Percentiles rank a stretch among this genome's conserved stretches.
Evolutionary conservation across 495 filamentous ascomycete genomes (phyloP).

Genomic region (Staphylotrichum tortipilum): DNA sequence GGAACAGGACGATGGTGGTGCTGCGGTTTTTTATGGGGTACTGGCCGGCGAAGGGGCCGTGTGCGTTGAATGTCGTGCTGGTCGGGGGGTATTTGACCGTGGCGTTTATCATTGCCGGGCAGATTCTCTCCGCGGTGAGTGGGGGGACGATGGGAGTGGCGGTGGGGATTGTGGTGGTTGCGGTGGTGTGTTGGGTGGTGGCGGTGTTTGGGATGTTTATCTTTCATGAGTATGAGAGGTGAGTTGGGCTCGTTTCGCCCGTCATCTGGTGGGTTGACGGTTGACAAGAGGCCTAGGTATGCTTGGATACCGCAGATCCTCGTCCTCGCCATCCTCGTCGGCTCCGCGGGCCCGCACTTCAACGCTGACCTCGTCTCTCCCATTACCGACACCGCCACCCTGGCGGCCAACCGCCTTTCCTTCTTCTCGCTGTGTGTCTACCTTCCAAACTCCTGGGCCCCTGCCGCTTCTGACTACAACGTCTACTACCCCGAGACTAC

Average conservation of each 20-base stretch:
- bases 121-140: slow-evolving; percentile 66
- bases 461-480: slow-evolving; percentile 51
- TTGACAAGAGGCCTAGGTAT: slow-evolving; percentile 45
- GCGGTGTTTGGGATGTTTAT: slow-evolving; percentile 65
- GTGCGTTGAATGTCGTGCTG: slow-evolving; percentile 61
- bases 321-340: slow-evolving; percentile 57
- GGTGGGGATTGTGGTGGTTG: slow-evolving; percentile 64
- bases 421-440: slow-evolving; percentile 23
- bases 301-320: slow-evolving; percentile 62
- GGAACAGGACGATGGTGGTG: slow-evolving; percentile 48
- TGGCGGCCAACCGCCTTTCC: slow-evolving; percentile 20
- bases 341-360: slow-evolving; percentile 56
- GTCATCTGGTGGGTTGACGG: slow-evolving; percentile 4
- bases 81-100: slow-evolving; percentile 66
- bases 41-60: slow-evolving; percentile 69
- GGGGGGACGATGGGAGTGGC: slow-evolving; percentile 54
- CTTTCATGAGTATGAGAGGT: slow-evolving; percentile 66
- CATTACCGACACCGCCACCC: slow-evolving; percentile 8
- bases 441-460: slow-evolving; percentile 37
- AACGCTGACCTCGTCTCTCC: slow-evolving; percentile 39
- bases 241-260: slow-evolving; percentile 5
- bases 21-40: slow-evolving; percentile 69
- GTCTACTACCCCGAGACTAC: slow-evolving; percentile 54
- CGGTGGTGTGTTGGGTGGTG: slow-evolving; percentile 56
- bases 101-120: slow-evolving; percentile 62